Evolutionary conservation across 306 rosid species (phyloP), one percentile per base, ranked within the genome.

Genomic region (Arachis stenosperma): DNA sequence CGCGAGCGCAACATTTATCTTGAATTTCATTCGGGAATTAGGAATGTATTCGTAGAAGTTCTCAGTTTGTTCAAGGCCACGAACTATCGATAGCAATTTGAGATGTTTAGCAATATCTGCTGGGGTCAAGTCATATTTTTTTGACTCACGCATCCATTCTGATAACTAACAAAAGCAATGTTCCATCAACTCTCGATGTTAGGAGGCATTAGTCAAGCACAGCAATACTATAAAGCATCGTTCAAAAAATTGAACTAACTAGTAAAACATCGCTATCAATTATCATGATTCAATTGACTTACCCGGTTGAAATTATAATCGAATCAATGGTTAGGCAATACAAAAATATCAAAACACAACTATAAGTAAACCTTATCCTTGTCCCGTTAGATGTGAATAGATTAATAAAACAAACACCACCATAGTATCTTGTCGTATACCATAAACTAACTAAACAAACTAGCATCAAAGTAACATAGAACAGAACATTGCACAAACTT

Each of bases 71-170:
- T 84, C 88, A 65, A 81, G 68, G 68, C 93, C 90, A 60, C 7
- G 80, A 15, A 88, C 89, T 83, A 78, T 86, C 9, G 90, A 89
- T 62, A 91, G 83, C 81, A 91, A 81, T 80, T 82, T 73, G 43
- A 90, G 59, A 39, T 36, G 84, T 29, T 76, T 51, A 30, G 92
- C 96, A 58, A 75, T 54, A 61, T 74, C 85, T 58, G 83, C 86
- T 3, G 80, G 41, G 3, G 74, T 33, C 30, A 64, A 79, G 46
- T 47, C 70, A 57, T 43, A 59, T 58, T 65, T 77, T 75, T 17
- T 59, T 73, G 74, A 70, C 53, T 73, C n/a, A 55, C 75, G 65
- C 81, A 85, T 67, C 96, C 92, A 90, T 77, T 87, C 87, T 4
- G 77, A 84, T 40, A 90, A 64, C 97, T 87, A 77, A 61, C 33